Evolutionary conservation across 257 asterid genomes (phyloP).

Genomic region (Capsicum baccatum): DNA sequence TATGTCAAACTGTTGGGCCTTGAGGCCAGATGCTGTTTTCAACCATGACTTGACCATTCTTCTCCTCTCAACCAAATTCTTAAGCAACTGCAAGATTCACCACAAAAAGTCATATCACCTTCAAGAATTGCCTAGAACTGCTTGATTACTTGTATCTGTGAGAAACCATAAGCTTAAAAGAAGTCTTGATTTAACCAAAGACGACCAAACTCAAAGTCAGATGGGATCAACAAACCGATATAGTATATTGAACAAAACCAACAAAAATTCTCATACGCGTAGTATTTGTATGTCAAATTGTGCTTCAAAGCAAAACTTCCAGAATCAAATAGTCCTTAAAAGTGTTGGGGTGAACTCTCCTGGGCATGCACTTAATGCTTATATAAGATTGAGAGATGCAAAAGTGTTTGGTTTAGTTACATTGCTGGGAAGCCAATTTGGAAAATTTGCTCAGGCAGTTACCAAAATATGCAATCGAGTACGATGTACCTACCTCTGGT

Average conservation of each 20-base stretch:
- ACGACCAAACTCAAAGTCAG: conserved; percentile 3
- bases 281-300: not conserved
- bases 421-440: conserved; percentile 13
- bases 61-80: conserved; percentile 88
- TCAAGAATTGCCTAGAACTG: not conserved
- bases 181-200: not conserved
- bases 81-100: conserved; percentile 63
- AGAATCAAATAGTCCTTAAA: not conserved
- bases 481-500: conserved; percentile 72
- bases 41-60: conserved; percentile 74
- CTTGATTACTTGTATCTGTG: conserved; percentile 12
- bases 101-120: conserved; percentile 22
- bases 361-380: not conserved
- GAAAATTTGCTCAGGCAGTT: not conserved
- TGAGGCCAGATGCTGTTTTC: conserved; percentile 83
- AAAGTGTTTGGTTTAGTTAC: not conserved
- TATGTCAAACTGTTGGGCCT: conserved; percentile 91
- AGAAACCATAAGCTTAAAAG: not conserved
- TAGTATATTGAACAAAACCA: not conserved
- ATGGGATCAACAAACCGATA: conserved; percentile 20
- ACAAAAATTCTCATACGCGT: not conserved
- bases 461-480: not conserved
- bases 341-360: not conserved
- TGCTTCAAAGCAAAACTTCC: conserved; percentile 4
- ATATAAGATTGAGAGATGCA: not conserved